Conservation (phyloP, 208 protist genomes). For the Porcisia hertigi region DNA sequence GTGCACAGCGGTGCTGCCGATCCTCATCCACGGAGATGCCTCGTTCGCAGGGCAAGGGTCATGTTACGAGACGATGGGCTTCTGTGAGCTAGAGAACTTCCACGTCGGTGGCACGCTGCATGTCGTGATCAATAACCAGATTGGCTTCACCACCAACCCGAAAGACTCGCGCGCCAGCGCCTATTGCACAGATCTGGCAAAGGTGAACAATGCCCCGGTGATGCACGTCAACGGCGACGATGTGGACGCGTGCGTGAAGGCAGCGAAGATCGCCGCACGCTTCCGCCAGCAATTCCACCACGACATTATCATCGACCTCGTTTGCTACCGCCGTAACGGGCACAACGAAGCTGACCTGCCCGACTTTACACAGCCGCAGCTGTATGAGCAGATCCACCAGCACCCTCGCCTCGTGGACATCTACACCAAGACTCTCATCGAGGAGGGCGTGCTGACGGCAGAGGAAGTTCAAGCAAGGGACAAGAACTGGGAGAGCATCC, state of each 20-base stretch:
- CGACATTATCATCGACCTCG: constrained; percentile 97
- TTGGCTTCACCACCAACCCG: constrained; percentile 98
- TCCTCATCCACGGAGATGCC: constrained; percentile 98
- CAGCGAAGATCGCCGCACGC: constrained; percentile 85
- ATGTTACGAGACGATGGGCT: constrained; percentile 97
- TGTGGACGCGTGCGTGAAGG: constrained; percentile 93
- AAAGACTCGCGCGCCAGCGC: constrained; percentile 87
- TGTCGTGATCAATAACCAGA: constrained; percentile 99
- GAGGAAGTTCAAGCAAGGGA: constrained; percentile 68
- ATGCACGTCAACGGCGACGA: constrained; percentile 99
- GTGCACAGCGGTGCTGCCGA: constrained; percentile 65
- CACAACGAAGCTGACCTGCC: constrained; percentile 98
- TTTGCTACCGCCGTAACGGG: constrained; percentile 97
- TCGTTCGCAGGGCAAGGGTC: constrained; percentile 96
- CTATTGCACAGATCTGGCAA: constrained; percentile 98
- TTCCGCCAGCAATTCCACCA: constrained; percentile 94
- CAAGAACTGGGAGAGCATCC: constrained; percentile 65
- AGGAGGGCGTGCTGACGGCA: constrained; percentile 75
- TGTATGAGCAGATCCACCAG: constrained; percentile 94
- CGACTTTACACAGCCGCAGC: constrained; percentile 96
- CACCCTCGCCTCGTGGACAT: constrained; percentile 88
- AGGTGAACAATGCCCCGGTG: constrained; percentile 94
- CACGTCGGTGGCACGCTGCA: constrained; percentile 97
- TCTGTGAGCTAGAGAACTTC: constrained; percentile 94
- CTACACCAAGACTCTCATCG: constrained; percentile 87